Evolutionary conservation across 2,329 filamentous ascomycete species (phyloP), one percentile per base, ranked within the genome.

Genomic region (Aureobasidium leucospermi): DNA sequence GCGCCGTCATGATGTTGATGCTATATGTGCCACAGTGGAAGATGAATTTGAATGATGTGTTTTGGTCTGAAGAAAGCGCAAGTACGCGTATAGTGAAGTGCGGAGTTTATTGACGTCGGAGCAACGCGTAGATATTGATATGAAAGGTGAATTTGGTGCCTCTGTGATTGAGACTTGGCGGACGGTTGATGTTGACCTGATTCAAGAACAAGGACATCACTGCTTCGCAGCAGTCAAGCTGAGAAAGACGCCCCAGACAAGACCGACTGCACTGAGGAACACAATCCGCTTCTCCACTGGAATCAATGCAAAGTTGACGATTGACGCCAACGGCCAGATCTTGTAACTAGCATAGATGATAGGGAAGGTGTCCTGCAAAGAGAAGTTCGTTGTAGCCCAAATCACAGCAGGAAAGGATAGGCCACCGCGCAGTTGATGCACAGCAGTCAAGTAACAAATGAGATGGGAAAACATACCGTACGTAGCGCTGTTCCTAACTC

Each of bases 181-280:
- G 23, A 4, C 23, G 23, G 23, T 23, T 3, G 23, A 23, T 23
- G 23, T 23, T 23, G 23, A 23, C 23, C 23, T 23, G 23, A 23
- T 23, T 3, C 3, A 23, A 23, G 23, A 23, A 23, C 23, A 23
- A 23, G 3, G 23, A 23, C 23, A 23, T 49, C 29, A 58, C 15
- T 58, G 55, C 16, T 58, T 58, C 3, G 55, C 45, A 39, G 63
- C 63, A 19, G 61, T 58, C 66, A 91, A 74, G 68, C 87, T 90
- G 74, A 92, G 76, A 70, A 89, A 91, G 41, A 91, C 78, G 0
- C 86, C 85, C 89, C 89, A 93, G 13, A 78, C 79, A 23, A 93
- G 78, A 6, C 89, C 88, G 19, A 87, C 88, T 52, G 86, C 70
- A 65, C 85, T 84, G 16, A 85, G 87, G 62, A 90, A 81, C 34